Percentiles rank a stretch among this genome's conserved stretches.
phyloP scores from a whole-genome alignment of 2,329 filamentous ascomycete species.

The Paracamarosporium sp. region DNA sequence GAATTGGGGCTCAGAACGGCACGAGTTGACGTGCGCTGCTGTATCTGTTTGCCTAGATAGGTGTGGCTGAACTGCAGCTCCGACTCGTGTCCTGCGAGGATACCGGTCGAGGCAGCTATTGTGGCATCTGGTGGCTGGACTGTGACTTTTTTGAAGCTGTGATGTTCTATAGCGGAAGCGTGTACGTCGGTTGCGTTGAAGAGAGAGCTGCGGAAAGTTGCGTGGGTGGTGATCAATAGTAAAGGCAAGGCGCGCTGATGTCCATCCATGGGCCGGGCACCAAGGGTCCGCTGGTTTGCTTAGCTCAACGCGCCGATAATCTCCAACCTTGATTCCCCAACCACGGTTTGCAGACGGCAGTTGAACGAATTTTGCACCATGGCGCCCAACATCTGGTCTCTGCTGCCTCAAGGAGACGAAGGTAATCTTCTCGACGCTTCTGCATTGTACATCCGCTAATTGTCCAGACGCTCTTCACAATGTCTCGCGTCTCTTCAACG shows the following conservation, averaged over 20 bases:
- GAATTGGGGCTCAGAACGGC: neutral
- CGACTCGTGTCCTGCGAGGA: neutral
- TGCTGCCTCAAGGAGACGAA: conserved; percentile 78
- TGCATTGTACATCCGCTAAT: conserved; percentile 17
- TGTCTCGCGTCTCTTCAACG: conserved; percentile 76
- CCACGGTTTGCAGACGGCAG: neutral
- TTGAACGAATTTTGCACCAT: conserved; percentile 40
- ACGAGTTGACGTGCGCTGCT: neutral
- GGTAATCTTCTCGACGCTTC: conserved; percentile 32
- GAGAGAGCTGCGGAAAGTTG: neutral
- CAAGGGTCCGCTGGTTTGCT: neutral
- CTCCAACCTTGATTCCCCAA: neutral
- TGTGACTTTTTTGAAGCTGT: neutral
- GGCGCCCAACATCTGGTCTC: conserved; percentile 61
- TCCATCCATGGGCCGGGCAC: neutral
- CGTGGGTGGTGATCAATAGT: neutral
- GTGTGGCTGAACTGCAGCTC: neutral
- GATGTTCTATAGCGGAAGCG: neutral
- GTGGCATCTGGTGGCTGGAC: neutral
- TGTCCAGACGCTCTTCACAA: conserved; percentile 80
- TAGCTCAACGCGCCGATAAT: neutral
- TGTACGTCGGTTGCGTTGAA: neutral
- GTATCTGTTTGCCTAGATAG: neutral
- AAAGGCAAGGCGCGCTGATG: neutral
- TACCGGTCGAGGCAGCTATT: neutral